Evolutionary conservation across 805 yeast genomes (phyloP), one percentile per base, ranked within the genome.

Genomic region (Suhomyces emberorum): DNA sequence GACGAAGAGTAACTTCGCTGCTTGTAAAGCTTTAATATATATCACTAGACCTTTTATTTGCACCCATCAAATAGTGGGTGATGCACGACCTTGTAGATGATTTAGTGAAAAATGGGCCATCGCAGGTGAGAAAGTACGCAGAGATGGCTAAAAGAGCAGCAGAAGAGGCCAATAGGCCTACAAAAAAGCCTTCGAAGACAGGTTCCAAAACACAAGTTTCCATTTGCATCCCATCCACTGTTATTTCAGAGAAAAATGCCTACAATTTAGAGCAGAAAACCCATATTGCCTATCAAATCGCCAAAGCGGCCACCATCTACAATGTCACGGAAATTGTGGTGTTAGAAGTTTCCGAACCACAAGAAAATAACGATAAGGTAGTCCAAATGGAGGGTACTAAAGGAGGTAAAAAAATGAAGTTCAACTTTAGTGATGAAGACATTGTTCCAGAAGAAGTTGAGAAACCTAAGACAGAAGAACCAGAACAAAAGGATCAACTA

Each of bases 271-370:
- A 81, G 43, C 95, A 88, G 54, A 79, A 78, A 10, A 88, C 95
- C 0, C 68, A 75, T 39, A 69, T 78, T 1, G 79, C 84, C 1
- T 84, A 88, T 50, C 95, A 88, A 57, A 70, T 89, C 11, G 89
- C 95, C 9, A 77, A 83, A 49, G 77, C 81, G 2, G 83, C 88
- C 3, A 76, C 84, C 19, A 66, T 77, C 1, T 88, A 72, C 56
- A 74, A 78, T 36, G 87, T 86, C 4, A 74, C 77, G 4, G 97
- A 89, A 53, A 69, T 89, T 20, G 78, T 88, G 3, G 65, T 89
- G 1, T 66, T 86, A 48, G 84, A 85, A 42, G 62, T 77, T 3
- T 69, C 70, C 1, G 47, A 41, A 37, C 47, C 31, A 28, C 32
- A n/a, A 47, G 35, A 29, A 35, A 4, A 16, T 3, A 47, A 47